Percentiles rank a stretch among this genome's conserved stretches.
phyloP scores from a whole-genome alignment of 2,329 filamentous ascomycete species.

The Blumeria hordei region DNA sequence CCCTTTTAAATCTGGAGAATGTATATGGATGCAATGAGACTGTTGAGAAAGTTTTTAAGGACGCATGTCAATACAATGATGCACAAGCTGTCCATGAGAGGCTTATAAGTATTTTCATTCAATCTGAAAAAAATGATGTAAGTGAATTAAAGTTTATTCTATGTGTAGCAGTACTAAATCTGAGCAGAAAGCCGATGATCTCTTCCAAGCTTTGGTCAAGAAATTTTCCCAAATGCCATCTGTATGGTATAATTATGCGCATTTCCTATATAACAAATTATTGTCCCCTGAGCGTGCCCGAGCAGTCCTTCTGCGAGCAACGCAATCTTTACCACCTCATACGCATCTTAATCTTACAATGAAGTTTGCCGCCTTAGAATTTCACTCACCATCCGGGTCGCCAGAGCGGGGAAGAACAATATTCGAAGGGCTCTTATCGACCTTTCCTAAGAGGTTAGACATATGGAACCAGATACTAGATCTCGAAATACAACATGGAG shows the following conservation, averaged over 20 bases:
- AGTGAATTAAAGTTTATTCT: slow-evolving; percentile 14
- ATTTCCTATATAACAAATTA: slow-evolving; percentile 61
- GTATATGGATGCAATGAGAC: slow-evolving; percentile 66
- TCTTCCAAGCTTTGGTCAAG: slow-evolving; percentile 71
- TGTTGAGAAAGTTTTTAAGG: slow-evolving; percentile 68
- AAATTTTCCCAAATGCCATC: slow-evolving; percentile 60
- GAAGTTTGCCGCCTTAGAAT: slow-evolving; percentile 82
- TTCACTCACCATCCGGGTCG: slow-evolving; percentile 59
- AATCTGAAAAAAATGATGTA: slow-evolving; percentile 66
- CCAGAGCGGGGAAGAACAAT: slow-evolving; percentile 82
- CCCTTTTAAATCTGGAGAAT: slow-evolving; percentile 81
- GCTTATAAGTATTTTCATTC: slow-evolving; percentile 83
- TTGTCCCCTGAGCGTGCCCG: slow-evolving; percentile 50
- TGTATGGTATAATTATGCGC: slow-evolving; percentile 86
- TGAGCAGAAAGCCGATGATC: slow-evolving; percentile 54
- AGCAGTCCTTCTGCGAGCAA: slow-evolving; percentile 56
- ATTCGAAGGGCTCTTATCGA: slow-evolving; percentile 66
- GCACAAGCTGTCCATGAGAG: slow-evolving; percentile 72
- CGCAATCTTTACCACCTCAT: slow-evolving; percentile 51
- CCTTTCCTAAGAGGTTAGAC: slow-evolving; percentile 74
- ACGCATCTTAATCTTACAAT: slow-evolving; percentile 49
- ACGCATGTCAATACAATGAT: slow-evolving; percentile 85
- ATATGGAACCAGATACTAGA: slow-evolving; percentile 85
- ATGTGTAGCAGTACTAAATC: slow-evolving; percentile 7
- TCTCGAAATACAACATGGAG: slow-evolving; percentile 44